phyloP scores from a whole-genome alignment of 78 protist species.

The Polysphondylium violaceum region DNA sequence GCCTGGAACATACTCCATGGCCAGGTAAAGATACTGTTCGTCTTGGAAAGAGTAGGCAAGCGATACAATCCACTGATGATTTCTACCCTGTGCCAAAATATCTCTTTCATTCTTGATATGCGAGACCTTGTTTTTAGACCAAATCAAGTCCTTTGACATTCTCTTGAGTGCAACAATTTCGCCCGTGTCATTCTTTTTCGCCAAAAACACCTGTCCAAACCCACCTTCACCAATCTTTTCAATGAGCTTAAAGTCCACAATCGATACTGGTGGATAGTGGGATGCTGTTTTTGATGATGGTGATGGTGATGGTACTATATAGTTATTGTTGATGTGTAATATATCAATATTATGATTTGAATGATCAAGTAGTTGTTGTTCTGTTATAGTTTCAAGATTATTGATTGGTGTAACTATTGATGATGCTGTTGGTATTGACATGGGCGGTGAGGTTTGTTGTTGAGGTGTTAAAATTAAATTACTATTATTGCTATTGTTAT shows the following conservation, averaged over 20 bases:
- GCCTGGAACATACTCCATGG: slow-evolving; percentile 92
- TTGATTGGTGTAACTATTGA: not conserved
- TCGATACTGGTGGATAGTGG: slow-evolving; percentile 30
- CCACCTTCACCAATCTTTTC: slow-evolving; percentile 86
- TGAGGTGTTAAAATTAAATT: not conserved
- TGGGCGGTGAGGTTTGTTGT: not conserved
- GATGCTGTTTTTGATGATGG: slow-evolving; percentile 33
- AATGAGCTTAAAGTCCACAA: slow-evolving; percentile 68
- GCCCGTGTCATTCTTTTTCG: slow-evolving; percentile 75
- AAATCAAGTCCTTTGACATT: slow-evolving; percentile 75
- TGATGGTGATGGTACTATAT: slow-evolving; percentile 88
- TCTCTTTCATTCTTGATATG: slow-evolving; percentile 80
- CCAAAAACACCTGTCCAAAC: slow-evolving; percentile 84
- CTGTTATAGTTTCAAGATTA: not conserved
- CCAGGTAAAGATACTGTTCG: slow-evolving; percentile 72
- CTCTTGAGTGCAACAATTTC: slow-evolving; percentile 91
- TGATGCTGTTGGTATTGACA: not conserved
- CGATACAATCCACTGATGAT: slow-evolving; percentile 76
- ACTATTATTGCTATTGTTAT: slow-evolving; percentile 4
- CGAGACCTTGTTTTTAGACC: slow-evolving; percentile 69
- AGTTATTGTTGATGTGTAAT: slow-evolving; percentile 40
- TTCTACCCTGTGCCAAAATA: slow-evolving; percentile 55
- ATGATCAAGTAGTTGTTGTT: not conserved
- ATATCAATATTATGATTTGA: slow-evolving; percentile 14
- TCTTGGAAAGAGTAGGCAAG: slow-evolving; percentile 88